Percentiles rank a stretch among this genome's conserved stretches.
Evolutionary conservation across 1,284 basidiomycete genomes (phyloP).

Genomic region (Pseudozyma pruni): DNA sequence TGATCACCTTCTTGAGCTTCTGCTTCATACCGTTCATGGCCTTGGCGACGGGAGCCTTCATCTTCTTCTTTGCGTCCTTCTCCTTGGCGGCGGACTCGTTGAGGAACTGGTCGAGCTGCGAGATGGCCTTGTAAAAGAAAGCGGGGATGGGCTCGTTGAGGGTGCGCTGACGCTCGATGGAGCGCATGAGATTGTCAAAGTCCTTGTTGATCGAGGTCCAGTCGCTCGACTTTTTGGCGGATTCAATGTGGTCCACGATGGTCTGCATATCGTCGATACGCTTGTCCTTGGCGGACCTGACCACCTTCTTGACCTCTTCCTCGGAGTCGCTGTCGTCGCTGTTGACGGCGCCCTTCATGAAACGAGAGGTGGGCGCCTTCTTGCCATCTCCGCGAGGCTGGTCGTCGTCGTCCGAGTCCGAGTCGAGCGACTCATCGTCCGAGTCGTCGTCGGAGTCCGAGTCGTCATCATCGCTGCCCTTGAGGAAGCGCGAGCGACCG

Average conservation of each 20-base stretch:
- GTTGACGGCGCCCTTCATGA: slow-evolving; percentile 64
- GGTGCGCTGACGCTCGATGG: slow-evolving; percentile 86
- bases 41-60: slow-evolving; percentile 93
- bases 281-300: slow-evolving; percentile 87
- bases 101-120: slow-evolving; percentile 81
- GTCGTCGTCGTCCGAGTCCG: slow-evolving; percentile 52
- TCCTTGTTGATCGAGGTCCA: slow-evolving; percentile 90
- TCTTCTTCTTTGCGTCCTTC: slow-evolving; percentile 86
- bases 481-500: slow-evolving; percentile 48
- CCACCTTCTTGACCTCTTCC: slow-evolving; percentile 77
- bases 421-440: slow-evolving; percentile 51
- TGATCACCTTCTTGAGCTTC: slow-evolving; percentile 89
- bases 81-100: slow-evolving; percentile 79
- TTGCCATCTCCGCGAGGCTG: slow-evolving; percentile 38
- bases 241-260: slow-evolving; percentile 89
- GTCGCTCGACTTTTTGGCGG: slow-evolving; percentile 90
- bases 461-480: slow-evolving; percentile 53
- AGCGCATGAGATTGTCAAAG: slow-evolving; percentile 92
- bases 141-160: slow-evolving; percentile 87
- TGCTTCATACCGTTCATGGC: slow-evolving; percentile 97
- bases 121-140: slow-evolving; percentile 83
- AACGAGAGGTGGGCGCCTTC: slow-evolving; percentile 61
- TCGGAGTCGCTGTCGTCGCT: slow-evolving; percentile 74
- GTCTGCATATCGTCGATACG: slow-evolving; percentile 86
- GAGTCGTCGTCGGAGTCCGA: slow-evolving; percentile 53